These are phyloP conservation scores for Podospora bellae-mahoneyi DNA, from an alignment of 495 filamentous ascomycete genomes.

Conservation along the genomic window DNA sequence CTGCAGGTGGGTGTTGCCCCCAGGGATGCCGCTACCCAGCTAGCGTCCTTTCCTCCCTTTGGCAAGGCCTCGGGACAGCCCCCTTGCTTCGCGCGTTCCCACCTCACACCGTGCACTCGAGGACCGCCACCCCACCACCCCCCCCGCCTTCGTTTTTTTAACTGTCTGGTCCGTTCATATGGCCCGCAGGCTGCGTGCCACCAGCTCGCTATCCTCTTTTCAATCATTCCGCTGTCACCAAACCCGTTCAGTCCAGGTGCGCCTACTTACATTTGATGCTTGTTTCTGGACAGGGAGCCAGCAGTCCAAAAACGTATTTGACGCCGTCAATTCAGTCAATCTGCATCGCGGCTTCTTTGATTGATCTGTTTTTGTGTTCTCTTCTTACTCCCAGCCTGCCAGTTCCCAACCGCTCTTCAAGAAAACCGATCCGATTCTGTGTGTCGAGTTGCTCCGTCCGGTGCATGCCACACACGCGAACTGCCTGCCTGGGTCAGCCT, in stretches of 20 bases:
- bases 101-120: slow-evolving; percentile 27
- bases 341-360: slow-evolving; percentile 15
- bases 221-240: slow-evolving; percentile 57
- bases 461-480: slow-evolving; percentile 35
- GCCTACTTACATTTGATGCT: slow-evolving; percentile 36
- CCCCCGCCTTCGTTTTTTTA: slow-evolving; percentile 48
- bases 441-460: neutral
- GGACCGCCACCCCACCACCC: slow-evolving; percentile 35
- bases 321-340: slow-evolving; percentile 33
- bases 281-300: slow-evolving; percentile 45
- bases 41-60: slow-evolving; percentile 24
- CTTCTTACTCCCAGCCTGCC: neutral
- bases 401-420: neutral
- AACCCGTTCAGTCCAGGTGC: slow-evolving; percentile 51
- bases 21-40: slow-evolving; percentile 17
- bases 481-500: slow-evolving; percentile 30
- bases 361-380: slow-evolving; percentile 17
- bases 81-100: slow-evolving; percentile 16
- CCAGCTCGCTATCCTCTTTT: slow-evolving; percentile 59
- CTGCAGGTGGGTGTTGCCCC: slow-evolving; percentile 26
- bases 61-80: slow-evolving; percentile 20
- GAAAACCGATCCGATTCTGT: neutral
- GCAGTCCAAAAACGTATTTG: slow-evolving; percentile 41
- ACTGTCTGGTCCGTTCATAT: slow-evolving; percentile 42
- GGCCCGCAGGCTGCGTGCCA: slow-evolving; percentile 49